phyloP scores from a whole-genome alignment of 2,329 filamentous ascomycete species.

The Trichoderma breve region DNA sequence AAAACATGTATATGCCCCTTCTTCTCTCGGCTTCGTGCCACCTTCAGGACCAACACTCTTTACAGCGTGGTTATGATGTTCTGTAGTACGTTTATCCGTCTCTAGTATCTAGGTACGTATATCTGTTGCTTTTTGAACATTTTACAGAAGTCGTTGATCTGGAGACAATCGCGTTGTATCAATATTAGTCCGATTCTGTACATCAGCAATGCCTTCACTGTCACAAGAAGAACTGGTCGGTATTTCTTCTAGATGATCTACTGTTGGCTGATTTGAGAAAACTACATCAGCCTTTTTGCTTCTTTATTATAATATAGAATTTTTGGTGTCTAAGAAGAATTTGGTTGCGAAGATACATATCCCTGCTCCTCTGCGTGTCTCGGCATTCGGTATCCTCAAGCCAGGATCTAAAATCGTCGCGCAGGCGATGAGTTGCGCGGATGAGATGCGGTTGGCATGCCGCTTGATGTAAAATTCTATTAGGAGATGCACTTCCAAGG shows the following conservation, averaged over 20 bases:
- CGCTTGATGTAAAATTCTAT: background rate
- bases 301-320: background rate
- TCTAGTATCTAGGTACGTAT: no score
- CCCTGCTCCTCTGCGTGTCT: background rate
- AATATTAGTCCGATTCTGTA: background rate
- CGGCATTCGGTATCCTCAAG: background rate
- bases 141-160: no score
- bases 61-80: background rate
- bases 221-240: background rate
- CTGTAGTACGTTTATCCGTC: no score
- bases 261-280: background rate
- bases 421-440: no score
- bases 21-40: background rate
- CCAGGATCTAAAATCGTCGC: no score
- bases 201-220: background rate
- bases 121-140: no score
- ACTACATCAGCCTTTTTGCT: background rate
- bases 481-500: background rate
- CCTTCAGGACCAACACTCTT: background rate
- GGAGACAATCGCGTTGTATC: no score
- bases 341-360: background rate
- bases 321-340: accelerated
- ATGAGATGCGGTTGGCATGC: background rate
- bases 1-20: background rate
- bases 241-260: background rate